Evolutionary conservation across 225 moss, liverwort and hornwort genomes (phyloP).

Genomic region (Asterella californica): DNA sequence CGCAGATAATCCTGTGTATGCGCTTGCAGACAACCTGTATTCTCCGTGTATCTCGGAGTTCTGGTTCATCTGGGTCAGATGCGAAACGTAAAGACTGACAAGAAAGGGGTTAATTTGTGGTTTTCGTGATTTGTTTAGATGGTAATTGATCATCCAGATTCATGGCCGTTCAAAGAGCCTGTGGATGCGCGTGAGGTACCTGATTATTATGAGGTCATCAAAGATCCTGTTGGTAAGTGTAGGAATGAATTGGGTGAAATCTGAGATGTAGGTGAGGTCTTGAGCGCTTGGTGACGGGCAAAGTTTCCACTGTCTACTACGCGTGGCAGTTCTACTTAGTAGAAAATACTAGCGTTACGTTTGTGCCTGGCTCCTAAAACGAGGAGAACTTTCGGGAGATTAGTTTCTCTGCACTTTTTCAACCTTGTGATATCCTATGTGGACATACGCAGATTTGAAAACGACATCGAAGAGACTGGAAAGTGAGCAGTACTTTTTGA

Average conservation of each 20-base stretch:
- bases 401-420: neutral
- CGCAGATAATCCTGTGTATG: neutral
- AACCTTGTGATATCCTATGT: neutral
- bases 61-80: no score
- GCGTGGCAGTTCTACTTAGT: no score
- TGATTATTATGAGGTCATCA: constrained; percentile 96
- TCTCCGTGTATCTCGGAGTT: neutral
- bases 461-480: constrained; percentile 87
- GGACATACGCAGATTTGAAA: constrained; percentile 60
- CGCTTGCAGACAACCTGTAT: neutral
- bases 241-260: neutral
- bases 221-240: constrained; percentile 84
- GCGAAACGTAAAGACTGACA: neutral
- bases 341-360: no score
- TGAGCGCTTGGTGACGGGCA: no score
- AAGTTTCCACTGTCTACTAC: no score
- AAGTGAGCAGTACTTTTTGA: constrained; percentile 85
- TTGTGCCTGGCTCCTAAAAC: neutral
- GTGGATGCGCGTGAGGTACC: constrained; percentile 98
- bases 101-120: neutral
- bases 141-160: constrained; percentile 82
- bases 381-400: neutral
- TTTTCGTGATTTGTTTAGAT: constrained; percentile 37
- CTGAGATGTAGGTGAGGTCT: neutral
- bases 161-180: constrained; percentile 99